Evolutionary conservation across 2,329 filamentous ascomycete genomes (phyloP), one percentile per base, ranked within the genome.

Genomic region (Claviceps quebecensis): DNA sequence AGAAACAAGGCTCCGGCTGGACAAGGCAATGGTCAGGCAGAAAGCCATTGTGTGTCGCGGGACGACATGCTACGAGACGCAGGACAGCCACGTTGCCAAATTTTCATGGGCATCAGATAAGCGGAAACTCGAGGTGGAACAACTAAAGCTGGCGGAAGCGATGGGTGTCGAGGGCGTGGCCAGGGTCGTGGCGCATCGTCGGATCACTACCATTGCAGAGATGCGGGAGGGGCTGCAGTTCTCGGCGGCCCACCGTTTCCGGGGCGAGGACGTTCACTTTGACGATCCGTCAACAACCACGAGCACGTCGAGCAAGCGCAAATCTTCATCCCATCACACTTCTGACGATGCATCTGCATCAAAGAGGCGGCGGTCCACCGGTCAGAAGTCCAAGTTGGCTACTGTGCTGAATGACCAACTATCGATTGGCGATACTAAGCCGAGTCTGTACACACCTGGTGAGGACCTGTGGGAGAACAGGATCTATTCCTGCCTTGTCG

Each of bases 31-130:
- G 16, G 49, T 50, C 1, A 26, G 13, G 36, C 57, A 57, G 16
- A 2, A 38, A 1, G 48, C 51, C 0, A 52, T 62, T 1, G 57
- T 59, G 11, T 58, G 56, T 29, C 47, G 43, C 1, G 53, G 52
- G 1, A 56, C 60, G 1, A 57, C 52, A 0, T 62, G 59, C 49
- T 61, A 49, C 5, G 17, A 37, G 5, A 50, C 54, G 1, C 22
- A 23, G 38, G 16, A 48, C n/a, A 22, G 49, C 4, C 16, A 55
- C 1, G 50, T 60, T 8, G 55, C 56, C 6, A 61, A 58, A 16
- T 58, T 60, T 29, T 53, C 53, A 4, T 54, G 53, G 45, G 36
- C 40, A 17, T 51, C 37, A 2, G 45, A 52, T 8, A 41, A 48
- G 36, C 53, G 45, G 16, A 46, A 45, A 11, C 50, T 45, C 1